Evolutionary conservation across 805 yeast species (phyloP), one percentile per base, ranked within the genome.

Genomic region (Lipomyces japonicus): DNA sequence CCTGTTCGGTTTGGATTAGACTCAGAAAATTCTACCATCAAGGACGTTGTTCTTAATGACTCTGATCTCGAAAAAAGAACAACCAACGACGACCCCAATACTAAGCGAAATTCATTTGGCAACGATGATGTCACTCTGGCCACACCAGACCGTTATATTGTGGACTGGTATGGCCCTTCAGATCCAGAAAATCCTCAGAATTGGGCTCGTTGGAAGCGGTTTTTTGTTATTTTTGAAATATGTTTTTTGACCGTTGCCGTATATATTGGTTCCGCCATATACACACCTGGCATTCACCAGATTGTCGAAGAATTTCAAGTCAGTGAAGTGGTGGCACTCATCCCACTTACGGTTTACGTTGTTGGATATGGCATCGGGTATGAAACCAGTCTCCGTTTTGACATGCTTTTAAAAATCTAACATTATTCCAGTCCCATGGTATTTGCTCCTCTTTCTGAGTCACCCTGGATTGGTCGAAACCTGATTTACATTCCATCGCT

Each of bases 321-420:
- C 42, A 82, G 85, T 37, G 55, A 62, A 4, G 84, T 80, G 9
- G 90, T 81, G n/a, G 83, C 84, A 10, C 76, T 86, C 21, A 73
- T 91, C 41, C 85, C 87, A 48, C 76, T 88, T 6, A 80, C 96
- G 0, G 72, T 89, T 22, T 90, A 79, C 61, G 96, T 90, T 16
- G 67, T 88, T 37, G 97, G 97, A 9, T 91, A 89, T 68, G 97
- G n/a, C n/a, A n/a, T n/a, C n/a, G n/a, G n/a, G n/a, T n/a, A n/a
- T n/a, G n/a, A n/a, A n/a, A n/a, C n/a, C n/a, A n/a, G n/a, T n/a
- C n/a, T n/a, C n/a, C n/a, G n/a, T n/a, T n/a, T n/a, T n/a, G n/a
- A n/a, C n/a, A n/a, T n/a, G n/a, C n/a, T n/a, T n/a, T n/a, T n/a
- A n/a, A n/a, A n/a, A n/a, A n/a, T n/a, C n/a, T n/a, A n/a, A n/a